Evolutionary conservation across 2,329 filamentous ascomycete species (phyloP), one percentile per base, ranked within the genome.

Genomic region (Aspergillus clavatus): DNA sequence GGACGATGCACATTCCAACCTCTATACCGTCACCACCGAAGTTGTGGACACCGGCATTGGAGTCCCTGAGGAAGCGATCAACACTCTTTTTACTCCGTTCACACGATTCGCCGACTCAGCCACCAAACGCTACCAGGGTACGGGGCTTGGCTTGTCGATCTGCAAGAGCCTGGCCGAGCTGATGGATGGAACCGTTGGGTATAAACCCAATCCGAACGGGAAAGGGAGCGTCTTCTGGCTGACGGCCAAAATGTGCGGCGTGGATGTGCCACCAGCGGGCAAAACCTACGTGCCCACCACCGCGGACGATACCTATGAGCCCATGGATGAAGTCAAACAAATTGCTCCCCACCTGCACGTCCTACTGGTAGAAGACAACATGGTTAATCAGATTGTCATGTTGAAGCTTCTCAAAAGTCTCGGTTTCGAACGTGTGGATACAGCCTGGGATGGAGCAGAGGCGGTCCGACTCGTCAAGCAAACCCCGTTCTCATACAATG

Each of bases 41-140:
- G 76, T 81, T 4, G 61, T 70, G 7, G 78, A 81, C 50, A 74
- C 75, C 1, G 78, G 78, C 0, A 78, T 79, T 18, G 78, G 78
- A 0, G 71, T 81, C 4, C 67, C 72, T 0, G 61, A 68, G 8
- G 66, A 66, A 14, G 70, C 72, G 0, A 60, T 70, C 5, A 64
- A 68, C 27, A 69, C 70, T 1, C 70, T 83, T 1, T 81, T 81
- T 56, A 75, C 72, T 3, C 78, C 78, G 0, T 81, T 81, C 47
- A 76, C 71, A 5, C 77, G 79, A 52, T 73, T 78, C 45, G 76
- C 78, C 48, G 74, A 75, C 43, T 75, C 73, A 2, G 69, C 71
- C n/a, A 74, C 72, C 2, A 76, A 77, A 51, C 69, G 68, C 40
- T 79, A 76, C 46, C 76, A 78, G 49, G 77, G 78, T 3, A 80